Evolutionary conservation across 441 rosid genomes (phyloP).

Genomic region (Corymbia calophylla): DNA sequence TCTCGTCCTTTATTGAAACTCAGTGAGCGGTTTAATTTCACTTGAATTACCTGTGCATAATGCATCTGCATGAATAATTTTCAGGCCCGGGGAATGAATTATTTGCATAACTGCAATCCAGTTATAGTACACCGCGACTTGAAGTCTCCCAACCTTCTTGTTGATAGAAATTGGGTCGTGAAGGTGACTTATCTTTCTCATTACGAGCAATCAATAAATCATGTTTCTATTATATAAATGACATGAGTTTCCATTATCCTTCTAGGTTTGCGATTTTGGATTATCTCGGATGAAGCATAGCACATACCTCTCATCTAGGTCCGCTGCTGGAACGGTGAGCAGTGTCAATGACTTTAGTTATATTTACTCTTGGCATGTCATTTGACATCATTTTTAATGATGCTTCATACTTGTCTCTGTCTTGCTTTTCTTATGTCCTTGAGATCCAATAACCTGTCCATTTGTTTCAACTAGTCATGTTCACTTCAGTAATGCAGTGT

Average conservation of each 20-base stretch:
- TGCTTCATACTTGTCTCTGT: not conserved
- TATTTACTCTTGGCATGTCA: not conserved
- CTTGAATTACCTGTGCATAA: slow-evolving; percentile 1
- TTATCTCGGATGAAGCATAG: slow-evolving; percentile 86
- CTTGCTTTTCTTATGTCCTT: not conserved
- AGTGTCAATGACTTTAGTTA: not conserved
- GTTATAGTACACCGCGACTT: slow-evolving; percentile 88
- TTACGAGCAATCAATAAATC: not conserved
- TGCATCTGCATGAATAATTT: slow-evolving; percentile 10
- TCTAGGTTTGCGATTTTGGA: slow-evolving; percentile 87
- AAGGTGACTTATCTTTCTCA: slow-evolving; percentile 41
- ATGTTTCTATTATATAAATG: slow-evolving; percentile 1
- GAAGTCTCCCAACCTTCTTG: slow-evolving; percentile 95
- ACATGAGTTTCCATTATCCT: slow-evolving; percentile 1
- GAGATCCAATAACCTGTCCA: not conserved
- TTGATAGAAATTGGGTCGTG: slow-evolving; percentile 95
- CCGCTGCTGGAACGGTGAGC: slow-evolving; percentile 96
- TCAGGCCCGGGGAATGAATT: slow-evolving; percentile 99
- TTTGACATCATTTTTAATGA: not conserved
- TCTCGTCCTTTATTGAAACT: not conserved
- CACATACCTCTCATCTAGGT: slow-evolving; percentile 89
- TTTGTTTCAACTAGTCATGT: not conserved
- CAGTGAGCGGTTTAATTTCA: not conserved
- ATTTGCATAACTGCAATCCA: slow-evolving; percentile 85
- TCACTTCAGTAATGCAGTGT: not conserved